Conservation (phyloP, 2,329 filamentous ascomycete genomes). For the Aspergillus phoenicis region DNA sequence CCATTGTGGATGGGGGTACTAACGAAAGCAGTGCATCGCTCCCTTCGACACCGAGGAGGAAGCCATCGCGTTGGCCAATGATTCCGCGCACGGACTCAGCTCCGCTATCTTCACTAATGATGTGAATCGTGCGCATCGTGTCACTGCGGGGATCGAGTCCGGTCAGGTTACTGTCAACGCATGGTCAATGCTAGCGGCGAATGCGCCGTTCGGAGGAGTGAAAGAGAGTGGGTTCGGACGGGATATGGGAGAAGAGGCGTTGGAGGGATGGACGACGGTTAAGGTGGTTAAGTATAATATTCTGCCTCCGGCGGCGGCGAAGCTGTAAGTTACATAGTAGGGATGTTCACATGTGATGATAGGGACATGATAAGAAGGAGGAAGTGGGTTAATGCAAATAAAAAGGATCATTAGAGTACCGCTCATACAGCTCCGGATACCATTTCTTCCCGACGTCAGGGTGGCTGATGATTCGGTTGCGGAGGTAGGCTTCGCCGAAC, state of each 20-base stretch:
- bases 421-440: conserved; percentile 37
- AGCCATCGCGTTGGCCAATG: conserved; percentile 58
- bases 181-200: conserved; percentile 29
- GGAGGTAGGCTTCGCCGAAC: conserved; percentile 41
- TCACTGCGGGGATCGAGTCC: conserved; percentile 24
- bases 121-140: conserved; percentile 28
- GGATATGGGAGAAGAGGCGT: conserved; percentile 21
- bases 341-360: neutral
- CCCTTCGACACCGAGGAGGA: conserved; percentile 63
- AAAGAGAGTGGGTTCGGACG: conserved; percentile 33
- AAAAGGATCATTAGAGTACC: neutral
- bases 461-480: conserved; percentile 41
- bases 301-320: neutral
- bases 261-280: conserved; percentile 1
- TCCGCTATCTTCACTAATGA: conserved; percentile 33
- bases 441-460: conserved; percentile 40
- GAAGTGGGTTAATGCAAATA: too few species aligned
- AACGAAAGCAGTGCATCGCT: conserved; percentile 49
- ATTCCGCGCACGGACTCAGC: conserved; percentile 43
- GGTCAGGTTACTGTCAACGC: conserved; percentile 33
- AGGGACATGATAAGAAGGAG: too few species aligned
- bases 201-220: conserved; percentile 31
- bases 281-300: conserved; percentile 5
- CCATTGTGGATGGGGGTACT: neutral
- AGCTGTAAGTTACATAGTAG: neutral